A percentile compares a stretch with the other conserved stretches of the same genome.
Evolutionary conservation across 1,139 yeast genomes (phyloP).

Genomic region (Magnusiomyces clavatus): DNA sequence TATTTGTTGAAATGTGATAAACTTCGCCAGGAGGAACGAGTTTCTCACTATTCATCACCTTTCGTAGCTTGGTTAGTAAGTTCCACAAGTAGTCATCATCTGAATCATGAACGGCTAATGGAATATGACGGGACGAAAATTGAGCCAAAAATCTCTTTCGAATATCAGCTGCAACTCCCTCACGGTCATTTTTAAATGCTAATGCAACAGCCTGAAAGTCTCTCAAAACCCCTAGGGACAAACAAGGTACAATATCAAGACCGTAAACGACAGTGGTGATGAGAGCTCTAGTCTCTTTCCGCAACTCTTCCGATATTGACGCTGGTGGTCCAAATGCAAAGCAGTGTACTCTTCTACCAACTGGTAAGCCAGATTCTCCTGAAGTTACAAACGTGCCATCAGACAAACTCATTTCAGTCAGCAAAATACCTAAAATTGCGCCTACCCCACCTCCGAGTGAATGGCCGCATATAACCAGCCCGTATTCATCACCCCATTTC

Average conservation of each 20-base stretch:
- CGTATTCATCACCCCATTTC: slow-evolving; percentile 26
- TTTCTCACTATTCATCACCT: slow-evolving; percentile 29
- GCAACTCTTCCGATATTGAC: slow-evolving; percentile 25
- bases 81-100: slow-evolving; percentile 28
- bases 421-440: slow-evolving; percentile 28
- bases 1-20: slow-evolving; percentile 27
- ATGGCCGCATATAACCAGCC: slow-evolving; percentile 32
- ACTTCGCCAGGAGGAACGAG: slow-evolving; percentile 32
- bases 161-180: slow-evolving; percentile 25
- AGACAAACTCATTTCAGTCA: slow-evolving; percentile 20
- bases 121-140: slow-evolving; percentile 24
- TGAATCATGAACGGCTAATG: slow-evolving; percentile 21
- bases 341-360: slow-evolving; percentile 28
- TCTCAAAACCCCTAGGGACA: slow-evolving; percentile 30
- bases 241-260: slow-evolving; percentile 30
- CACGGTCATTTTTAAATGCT: slow-evolving; percentile 25
- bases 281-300: slow-evolving; percentile 24
- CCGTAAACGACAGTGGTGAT: slow-evolving; percentile 32
- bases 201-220: slow-evolving; percentile 30
- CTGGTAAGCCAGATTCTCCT: slow-evolving; percentile 21
- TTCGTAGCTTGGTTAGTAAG: slow-evolving; percentile 25
- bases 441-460: slow-evolving; percentile 35
- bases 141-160: slow-evolving; percentile 26
- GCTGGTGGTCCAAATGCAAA: slow-evolving; percentile 34
- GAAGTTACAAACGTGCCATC: slow-evolving; percentile 22